Evolutionary conservation across 805 yeast species (phyloP).

Genomic region (Ogataea thermomethanolica): DNA sequence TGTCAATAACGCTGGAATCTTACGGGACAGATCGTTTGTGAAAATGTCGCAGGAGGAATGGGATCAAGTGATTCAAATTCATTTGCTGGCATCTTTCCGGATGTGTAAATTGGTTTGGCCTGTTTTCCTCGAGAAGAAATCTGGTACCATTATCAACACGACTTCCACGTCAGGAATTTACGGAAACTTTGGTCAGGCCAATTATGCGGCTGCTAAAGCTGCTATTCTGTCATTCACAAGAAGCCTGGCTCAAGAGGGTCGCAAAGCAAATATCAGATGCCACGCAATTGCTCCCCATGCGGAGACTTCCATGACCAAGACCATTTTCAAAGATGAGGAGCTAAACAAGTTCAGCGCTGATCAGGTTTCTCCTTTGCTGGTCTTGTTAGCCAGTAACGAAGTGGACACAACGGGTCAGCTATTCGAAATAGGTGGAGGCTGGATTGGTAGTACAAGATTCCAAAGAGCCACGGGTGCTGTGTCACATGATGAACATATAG

Average conservation of each 20-base stretch:
- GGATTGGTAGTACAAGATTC: slow-evolving; percentile 95
- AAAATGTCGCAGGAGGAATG: slow-evolving; percentile 85
- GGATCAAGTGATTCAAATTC: slow-evolving; percentile 77
- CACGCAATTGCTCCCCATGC: slow-evolving; percentile 96
- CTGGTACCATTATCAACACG: slow-evolving; percentile 82
- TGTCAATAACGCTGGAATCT: slow-evolving; percentile 91
- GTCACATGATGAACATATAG: slow-evolving; percentile 46
- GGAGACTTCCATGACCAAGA: slow-evolving; percentile 94
- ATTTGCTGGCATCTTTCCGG: slow-evolving; percentile 75
- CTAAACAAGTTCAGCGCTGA: slow-evolving; percentile 80
- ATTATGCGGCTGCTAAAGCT: slow-evolving; percentile 90
- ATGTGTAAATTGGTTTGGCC: slow-evolving; percentile 94
- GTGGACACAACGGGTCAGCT: slow-evolving; percentile 70
- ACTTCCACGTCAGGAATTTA: slow-evolving; percentile 96
- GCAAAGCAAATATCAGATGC: slow-evolving; percentile 66
- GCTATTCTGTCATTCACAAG: slow-evolving; percentile 82
- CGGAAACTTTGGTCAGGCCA: slow-evolving; percentile 97
- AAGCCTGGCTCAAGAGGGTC: slow-evolving; percentile 90
- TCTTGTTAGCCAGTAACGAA: slow-evolving; percentile 71
- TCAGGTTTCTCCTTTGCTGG: slow-evolving; percentile 87
- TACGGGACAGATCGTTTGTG: slow-evolving; percentile 82
- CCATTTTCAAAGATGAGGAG: slow-evolving; percentile 77
- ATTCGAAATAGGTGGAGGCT: slow-evolving; percentile 94
- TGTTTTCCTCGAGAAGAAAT: slow-evolving; percentile 67
- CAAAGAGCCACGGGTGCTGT: slow-evolving; percentile 88